Evolutionary conservation across 208 protist species (phyloP).

Genomic region (Trypanosomatidae sp.): DNA sequence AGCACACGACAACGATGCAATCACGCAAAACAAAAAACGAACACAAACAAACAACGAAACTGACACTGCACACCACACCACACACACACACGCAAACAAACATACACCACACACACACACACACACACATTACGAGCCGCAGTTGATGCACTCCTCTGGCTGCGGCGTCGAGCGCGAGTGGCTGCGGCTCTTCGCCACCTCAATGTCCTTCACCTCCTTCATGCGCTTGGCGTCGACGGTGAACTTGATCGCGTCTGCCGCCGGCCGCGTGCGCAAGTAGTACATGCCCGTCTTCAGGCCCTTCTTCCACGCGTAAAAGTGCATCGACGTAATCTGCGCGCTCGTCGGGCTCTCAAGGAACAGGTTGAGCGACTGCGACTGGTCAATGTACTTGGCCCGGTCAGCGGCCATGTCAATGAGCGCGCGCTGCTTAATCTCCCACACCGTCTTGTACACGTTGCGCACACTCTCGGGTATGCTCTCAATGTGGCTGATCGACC

Average conservation of each 20-base stretch:
- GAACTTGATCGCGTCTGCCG: slow-evolving; percentile 99
- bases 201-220: slow-evolving; percentile 47
- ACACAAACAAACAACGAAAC: too few species aligned
- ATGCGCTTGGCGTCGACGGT: slow-evolving; percentile 92
- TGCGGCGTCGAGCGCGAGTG: slow-evolving; percentile 5
- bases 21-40: not conserved
- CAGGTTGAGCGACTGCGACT: slow-evolving; percentile 98
- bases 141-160: slow-evolving; percentile 80
- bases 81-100: too few species aligned
- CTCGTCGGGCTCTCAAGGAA: slow-evolving; percentile 94
- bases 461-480: slow-evolving; percentile 93
- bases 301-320: slow-evolving; percentile 98
- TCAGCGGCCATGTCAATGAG: slow-evolving; percentile 99
- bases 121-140: slow-evolving; percentile 79
- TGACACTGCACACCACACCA: not conserved
- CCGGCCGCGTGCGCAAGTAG: slow-evolving; percentile 95
- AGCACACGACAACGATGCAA: not conserved
- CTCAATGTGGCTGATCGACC: slow-evolving; percentile 91
- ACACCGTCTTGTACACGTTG: slow-evolving; percentile 97
- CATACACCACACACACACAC: too few species aligned
- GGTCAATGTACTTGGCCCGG: slow-evolving; percentile 98
- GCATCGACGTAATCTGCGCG: slow-evolving; percentile 98
- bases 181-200: slow-evolving; percentile 2
- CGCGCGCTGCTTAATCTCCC: slow-evolving; percentile 96
- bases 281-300: slow-evolving; percentile 99